Conservation (phyloP, 2,329 filamentous ascomycete species). For the Botrytis galanthina region DNA sequence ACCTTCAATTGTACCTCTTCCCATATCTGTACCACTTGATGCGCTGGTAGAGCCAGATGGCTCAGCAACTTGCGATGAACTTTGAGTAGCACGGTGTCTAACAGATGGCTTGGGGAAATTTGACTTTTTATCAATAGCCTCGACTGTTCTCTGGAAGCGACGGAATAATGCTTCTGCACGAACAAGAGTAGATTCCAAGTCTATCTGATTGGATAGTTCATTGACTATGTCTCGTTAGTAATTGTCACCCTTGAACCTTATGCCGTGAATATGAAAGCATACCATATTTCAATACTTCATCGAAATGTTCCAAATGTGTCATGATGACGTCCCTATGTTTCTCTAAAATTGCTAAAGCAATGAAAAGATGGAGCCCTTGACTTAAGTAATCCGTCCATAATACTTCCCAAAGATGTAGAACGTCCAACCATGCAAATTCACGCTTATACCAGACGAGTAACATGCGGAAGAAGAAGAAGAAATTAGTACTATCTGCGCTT, state of each 20-base stretch:
- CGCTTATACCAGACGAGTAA: constrained; percentile 98
- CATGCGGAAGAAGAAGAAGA: constrained; percentile 99
- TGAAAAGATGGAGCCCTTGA: constrained; percentile 89
- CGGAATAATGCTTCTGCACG: constrained; percentile 86
- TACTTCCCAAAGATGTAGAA: constrained; percentile 85
- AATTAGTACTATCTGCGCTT: constrained; percentile 91
- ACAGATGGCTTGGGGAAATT: constrained; percentile 67
- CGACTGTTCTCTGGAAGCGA: constrained; percentile 82
- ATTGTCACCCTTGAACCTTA: not conserved
- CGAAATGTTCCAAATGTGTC: constrained; percentile 88
- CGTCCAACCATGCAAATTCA: constrained; percentile 87
- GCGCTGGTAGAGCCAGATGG: not conserved
- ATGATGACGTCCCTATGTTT: constrained; percentile 97
- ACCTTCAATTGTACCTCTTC: constrained; percentile 33
- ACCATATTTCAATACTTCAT: constrained; percentile 96
- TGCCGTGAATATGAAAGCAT: constrained; percentile 41
- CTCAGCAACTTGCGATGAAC: not conserved
- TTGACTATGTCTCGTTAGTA: constrained; percentile 62
- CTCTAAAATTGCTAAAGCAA: constrained; percentile 90
- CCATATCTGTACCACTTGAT: constrained; percentile 12
- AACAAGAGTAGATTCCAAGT: constrained; percentile 80
- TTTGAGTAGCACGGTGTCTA: constrained; percentile 31
- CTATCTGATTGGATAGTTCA: constrained; percentile 89
- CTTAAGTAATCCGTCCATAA: constrained; percentile 92
- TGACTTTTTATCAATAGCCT: constrained; percentile 87